Evolutionary conservation across 2,329 filamentous ascomycete genomes (phyloP).

Genomic region (Simplicillium sp.): DNA sequence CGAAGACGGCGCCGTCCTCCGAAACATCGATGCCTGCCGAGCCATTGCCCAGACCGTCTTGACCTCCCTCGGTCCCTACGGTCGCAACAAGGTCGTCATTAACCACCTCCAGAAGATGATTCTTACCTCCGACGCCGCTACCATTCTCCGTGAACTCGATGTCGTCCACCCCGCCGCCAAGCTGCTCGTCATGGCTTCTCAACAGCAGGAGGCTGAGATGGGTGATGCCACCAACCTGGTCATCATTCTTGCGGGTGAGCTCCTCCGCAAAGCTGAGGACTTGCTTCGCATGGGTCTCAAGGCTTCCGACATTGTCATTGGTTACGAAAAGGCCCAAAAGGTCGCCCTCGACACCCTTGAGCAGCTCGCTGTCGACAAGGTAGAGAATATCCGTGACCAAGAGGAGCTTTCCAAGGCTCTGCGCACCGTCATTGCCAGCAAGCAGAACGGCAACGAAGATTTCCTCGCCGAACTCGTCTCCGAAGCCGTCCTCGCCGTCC

Average conservation of each 20-base stretch:
- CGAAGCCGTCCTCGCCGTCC: slow-evolving; percentile 73
- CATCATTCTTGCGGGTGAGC: slow-evolving; percentile 88
- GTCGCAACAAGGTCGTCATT: slow-evolving; percentile 99
- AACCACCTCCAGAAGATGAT: slow-evolving; percentile 99
- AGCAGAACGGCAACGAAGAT: slow-evolving; percentile 91
- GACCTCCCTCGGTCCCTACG: slow-evolving; percentile 93
- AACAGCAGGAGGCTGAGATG: slow-evolving; percentile 99
- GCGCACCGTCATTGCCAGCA: slow-evolving; percentile 88
- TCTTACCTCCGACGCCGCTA: slow-evolving; percentile 93
- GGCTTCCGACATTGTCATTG: slow-evolving; percentile 92
- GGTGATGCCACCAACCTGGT: slow-evolving; percentile 97
- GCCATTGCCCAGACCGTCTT: slow-evolving; percentile 94
- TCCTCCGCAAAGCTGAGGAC: slow-evolving; percentile 95
- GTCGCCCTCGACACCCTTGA: slow-evolving; percentile 80
- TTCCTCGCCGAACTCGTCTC: slow-evolving; percentile 79
- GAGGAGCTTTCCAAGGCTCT: slow-evolving; percentile 90
- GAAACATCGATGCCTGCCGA: slow-evolving; percentile 97
- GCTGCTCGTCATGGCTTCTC: slow-evolving; percentile 94
- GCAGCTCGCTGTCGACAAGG: slow-evolving; percentile 82
- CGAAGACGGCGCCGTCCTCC: slow-evolving; percentile 96
- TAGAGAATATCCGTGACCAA: slow-evolving; percentile 72
- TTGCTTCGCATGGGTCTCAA: slow-evolving; percentile 93
- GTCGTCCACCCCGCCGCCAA: slow-evolving; percentile 98
- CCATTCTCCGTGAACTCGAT: slow-evolving; percentile 93
- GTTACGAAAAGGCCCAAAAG: slow-evolving; percentile 90